Base-by-base conservation (phyloP, 2,329 filamentous ascomycete genomes). In the Coniochaeta sp. region DNA sequence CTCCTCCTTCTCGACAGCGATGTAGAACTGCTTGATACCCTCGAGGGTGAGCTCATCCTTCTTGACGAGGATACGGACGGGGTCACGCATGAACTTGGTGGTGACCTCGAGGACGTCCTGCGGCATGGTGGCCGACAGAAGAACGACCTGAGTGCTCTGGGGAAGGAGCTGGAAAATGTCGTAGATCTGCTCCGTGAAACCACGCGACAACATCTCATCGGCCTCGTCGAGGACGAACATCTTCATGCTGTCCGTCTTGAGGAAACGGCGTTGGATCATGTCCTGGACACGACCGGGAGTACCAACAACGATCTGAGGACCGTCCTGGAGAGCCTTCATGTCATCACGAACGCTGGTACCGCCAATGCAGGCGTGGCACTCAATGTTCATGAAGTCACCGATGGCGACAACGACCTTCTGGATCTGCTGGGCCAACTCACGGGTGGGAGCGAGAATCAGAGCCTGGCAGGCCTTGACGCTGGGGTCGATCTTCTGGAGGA, bases 1-100 rank as follows among this genome's bases (percentile, higher is more conserved):
- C 75, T 99, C 95, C 79, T 99, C 95, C 86, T 99, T 98, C 85
- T 99, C 95, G 63, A 99, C 95, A 63, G 95, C 95, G 80, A 99
- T 98, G 84, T 97, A 99, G 84, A 97, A 99, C 79, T 99, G 95
- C 87, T 99, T 99, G 76, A 99, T 96, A 91, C 95, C 95, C 82
- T 99, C 95, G 62, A 99, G 91, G 73, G 95, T 99, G 78, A 99
- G 89, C 78, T 99, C 95, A 74, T 96, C 93, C 87, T 96, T 96
- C 90, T 99, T 99, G 80, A 99, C 95, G 70, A 99, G 86, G 75
- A 99, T 98, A 75, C 95, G 93, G 78, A 99, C 90, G 69, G 95
- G 95, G 80, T 99, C 95, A 72, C 92, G 93, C 95, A 99, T 99
- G 86, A 99, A 99, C 84, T 97, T 97, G 81, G 93, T 98, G 74